Evolutionary conservation across 805 yeast species (phyloP).

Genomic region (Debaryomyces castellii): DNA sequence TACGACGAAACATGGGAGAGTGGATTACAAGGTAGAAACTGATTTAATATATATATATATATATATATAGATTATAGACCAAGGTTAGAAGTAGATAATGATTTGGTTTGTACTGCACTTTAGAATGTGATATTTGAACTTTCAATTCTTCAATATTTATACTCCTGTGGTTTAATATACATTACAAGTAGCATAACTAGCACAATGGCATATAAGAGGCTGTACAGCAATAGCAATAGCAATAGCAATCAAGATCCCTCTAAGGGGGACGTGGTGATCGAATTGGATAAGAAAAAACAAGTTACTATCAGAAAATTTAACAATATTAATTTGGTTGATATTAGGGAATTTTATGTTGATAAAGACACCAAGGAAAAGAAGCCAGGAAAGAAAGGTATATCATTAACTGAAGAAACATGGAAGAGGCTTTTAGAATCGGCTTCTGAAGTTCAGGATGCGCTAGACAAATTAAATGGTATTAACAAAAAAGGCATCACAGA

Average conservation of each 20-base stretch:
- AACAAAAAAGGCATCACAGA: too few relatives aligned
- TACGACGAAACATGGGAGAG: constrained; percentile 66
- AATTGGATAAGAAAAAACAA: constrained; percentile 48
- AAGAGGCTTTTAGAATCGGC: constrained; percentile 42
- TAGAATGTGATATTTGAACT: background rate
- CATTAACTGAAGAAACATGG: constrained; percentile 61
- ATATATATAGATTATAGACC: background rate
- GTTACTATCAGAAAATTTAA: constrained; percentile 75
- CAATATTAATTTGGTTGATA: constrained; percentile 67
- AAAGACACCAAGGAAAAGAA: constrained; percentile 57
- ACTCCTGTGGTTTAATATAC: background rate
- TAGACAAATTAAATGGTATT: constrained; percentile 31
- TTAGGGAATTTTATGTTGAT: constrained; percentile 72
- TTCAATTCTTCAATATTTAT: background rate
- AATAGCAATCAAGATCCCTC: background rate
- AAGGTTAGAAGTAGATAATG: background rate
- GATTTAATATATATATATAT: background rate
- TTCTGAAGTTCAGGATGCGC: constrained; percentile 51
- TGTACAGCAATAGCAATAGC: constrained; percentile 1
- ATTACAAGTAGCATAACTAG: background rate
- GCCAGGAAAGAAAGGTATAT: constrained; percentile 82
- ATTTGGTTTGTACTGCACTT: background rate
- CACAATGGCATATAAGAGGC: constrained; percentile 15
- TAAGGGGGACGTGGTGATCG: constrained; percentile 17
- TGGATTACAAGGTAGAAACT: constrained; percentile 19